phyloP scores from a whole-genome alignment of 2,329 filamentous ascomycete genomes.

The Talaromyces sp. region DNA sequence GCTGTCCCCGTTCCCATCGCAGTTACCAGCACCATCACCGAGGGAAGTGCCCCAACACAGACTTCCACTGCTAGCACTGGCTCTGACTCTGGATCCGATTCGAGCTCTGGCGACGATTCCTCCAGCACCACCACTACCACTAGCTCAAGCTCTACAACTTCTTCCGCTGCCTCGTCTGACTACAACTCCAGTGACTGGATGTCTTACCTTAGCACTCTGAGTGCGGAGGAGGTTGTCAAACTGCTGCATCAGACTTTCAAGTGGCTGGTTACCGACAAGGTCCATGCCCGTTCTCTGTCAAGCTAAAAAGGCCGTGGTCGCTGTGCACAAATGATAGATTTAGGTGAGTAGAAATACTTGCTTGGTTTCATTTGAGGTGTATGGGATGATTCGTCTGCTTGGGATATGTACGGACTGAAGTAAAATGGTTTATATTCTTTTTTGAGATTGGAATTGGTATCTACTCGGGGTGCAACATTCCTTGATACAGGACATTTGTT shows the following conservation, averaged over 20 bases:
- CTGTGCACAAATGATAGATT: background rate
- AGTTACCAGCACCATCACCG: constrained; percentile 24
- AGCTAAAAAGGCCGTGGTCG: constrained; percentile 18
- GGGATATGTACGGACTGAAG: too few relatives aligned
- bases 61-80: constrained; percentile 19
- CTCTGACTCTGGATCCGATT: constrained; percentile 15
- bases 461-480: constrained; percentile 6
- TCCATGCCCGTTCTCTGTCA: constrained; percentile 34
- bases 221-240: constrained; percentile 33
- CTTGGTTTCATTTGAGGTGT: too few relatives aligned
- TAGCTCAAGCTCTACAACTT: constrained; percentile 10
- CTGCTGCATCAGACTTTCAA: constrained; percentile 33
- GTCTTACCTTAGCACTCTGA: constrained; percentile 36
- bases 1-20: constrained; percentile 20
- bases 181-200: constrained; percentile 24
- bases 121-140: constrained; percentile 11
- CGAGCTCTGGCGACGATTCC: constrained; percentile 9
- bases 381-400: too few relatives aligned
- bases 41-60: constrained; percentile 10
- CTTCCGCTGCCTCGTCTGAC: constrained; percentile 6
- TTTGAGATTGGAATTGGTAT: constrained; percentile 14
- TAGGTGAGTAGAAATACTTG: background rate
- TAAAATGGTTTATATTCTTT: background rate
- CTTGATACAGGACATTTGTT: constrained; percentile 21
- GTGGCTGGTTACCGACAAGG: constrained; percentile 37